Evolutionary conservation across 2,329 filamentous ascomycete species (phyloP), one percentile per base, ranked within the genome.

Genomic region (Dryadomyces sulphureus): DNA sequence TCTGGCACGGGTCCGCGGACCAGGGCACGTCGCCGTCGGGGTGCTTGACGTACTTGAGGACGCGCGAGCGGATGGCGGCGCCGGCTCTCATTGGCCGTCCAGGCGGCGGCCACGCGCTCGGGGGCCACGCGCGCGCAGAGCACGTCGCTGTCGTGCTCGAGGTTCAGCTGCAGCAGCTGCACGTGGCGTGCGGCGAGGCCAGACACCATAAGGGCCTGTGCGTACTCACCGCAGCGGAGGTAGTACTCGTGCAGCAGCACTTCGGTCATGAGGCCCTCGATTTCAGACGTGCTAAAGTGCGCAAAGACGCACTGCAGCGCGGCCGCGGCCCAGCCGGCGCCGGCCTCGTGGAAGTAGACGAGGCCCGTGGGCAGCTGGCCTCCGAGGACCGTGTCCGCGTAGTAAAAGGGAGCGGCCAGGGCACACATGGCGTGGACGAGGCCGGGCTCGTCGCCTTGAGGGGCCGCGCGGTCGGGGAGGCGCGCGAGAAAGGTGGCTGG

Each of bases 401-500:
- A 44, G 24, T 46, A 35, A 27, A 50, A 50, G 2, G 48, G 48
- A 5, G 48, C 48, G 2, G 48, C 48, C n/a, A 50, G 38, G 9
- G 45, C 48, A 14, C 48, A 50, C 5, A 50, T 34, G 41, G 48
- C 48, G 11, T 50, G 46, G 6, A 50, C 41, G 11, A 50, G 46
- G 9, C 48, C 48, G 17, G 40, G 46, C 8, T 34, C 36, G 41
- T 50, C 46, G 38, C 24, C 38, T 17, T 48, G 43, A 6, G 45
- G 22, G 1, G 41, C 19, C 16, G 25, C 22, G 7, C 40, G 38
- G 11, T 47, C 45, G 38, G 50, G 46, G 9, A 56, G 39, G 6
- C 53, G 48, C 40, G 51, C 49, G 35, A 53, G 38, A 14, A 55
- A 53, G 5, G 50, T 49, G 4, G 52, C 49, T 46, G 48, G 54